Percentiles rank a stretch among this genome's conserved stretches.
These are phyloP conservation scores for Clarkia xantiana DNA, from an alignment of 345 rosid genomes.

Conservation along the genomic window DNA sequence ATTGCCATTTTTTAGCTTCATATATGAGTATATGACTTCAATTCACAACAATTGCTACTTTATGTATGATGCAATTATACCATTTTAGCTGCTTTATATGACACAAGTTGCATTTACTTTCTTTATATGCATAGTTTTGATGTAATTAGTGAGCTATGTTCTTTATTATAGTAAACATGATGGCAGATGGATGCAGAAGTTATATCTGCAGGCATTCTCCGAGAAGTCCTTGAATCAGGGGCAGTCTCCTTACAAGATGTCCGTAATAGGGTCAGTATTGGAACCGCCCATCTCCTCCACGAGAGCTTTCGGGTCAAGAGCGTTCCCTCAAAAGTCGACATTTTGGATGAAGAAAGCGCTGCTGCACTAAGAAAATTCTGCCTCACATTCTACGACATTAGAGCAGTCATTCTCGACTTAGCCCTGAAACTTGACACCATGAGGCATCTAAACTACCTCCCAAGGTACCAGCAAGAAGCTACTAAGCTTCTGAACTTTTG, in stretches of 20 bases:
- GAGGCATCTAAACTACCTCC: conserved; percentile 73
- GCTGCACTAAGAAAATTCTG: conserved; percentile 72
- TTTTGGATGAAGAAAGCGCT: conserved; percentile 65
- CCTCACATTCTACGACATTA: conserved; percentile 73
- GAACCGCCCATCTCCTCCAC: conserved; percentile 75
- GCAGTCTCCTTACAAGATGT: conserved; percentile 46
- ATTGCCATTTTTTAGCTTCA: too few relatives aligned
- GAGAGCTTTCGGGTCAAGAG: conserved; percentile 65
- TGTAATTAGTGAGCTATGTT: neutral
- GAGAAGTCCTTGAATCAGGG: conserved; percentile 50
- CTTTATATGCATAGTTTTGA: neutral
- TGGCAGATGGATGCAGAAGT: conserved; percentile 93
- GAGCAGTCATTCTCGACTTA: conserved; percentile 69
- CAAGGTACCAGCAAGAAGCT: conserved; percentile 21
- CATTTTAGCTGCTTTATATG: too few relatives aligned
- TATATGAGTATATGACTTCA: too few relatives aligned
- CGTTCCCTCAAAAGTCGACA: conserved; percentile 48
- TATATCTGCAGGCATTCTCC: conserved; percentile 73
- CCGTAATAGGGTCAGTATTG: conserved; percentile 53
- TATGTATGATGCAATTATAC: too few relatives aligned
- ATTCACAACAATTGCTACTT: too few relatives aligned
- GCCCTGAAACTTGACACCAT: conserved; percentile 72
- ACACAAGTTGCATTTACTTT: neutral
- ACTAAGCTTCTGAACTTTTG: too few relatives aligned
- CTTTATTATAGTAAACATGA: conserved; percentile 5